Evolutionary conservation across 495 filamentous ascomycete genomes (phyloP).

Genomic region (Diplogelasinospora grovesii): DNA sequence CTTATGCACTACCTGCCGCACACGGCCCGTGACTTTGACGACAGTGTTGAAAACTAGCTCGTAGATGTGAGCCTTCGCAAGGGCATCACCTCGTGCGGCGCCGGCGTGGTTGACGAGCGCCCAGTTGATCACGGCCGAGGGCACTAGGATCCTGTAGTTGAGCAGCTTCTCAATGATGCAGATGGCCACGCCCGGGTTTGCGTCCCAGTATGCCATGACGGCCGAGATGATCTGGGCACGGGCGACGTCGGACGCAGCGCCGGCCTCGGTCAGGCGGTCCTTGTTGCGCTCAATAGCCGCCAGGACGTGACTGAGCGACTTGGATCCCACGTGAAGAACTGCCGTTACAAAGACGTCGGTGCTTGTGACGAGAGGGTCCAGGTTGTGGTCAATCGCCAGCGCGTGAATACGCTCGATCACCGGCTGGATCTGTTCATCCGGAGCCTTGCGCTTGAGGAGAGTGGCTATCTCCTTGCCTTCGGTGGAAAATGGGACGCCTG

Average conservation of each 20-base stretch:
- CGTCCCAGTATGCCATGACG: conserved; percentile 87
- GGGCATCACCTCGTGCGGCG: conserved; percentile 51
- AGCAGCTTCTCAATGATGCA: conserved; percentile 94
- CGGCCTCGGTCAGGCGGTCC: conserved; percentile 76
- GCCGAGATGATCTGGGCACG: conserved; percentile 82
- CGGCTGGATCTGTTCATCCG: conserved; percentile 72
- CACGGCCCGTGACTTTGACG: conserved; percentile 83
- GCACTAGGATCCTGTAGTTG: conserved; percentile 91
- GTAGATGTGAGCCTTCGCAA: conserved; percentile 69
- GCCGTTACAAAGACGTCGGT: conserved; percentile 90
- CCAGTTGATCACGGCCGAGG: conserved; percentile 81
- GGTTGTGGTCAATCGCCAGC: conserved; percentile 57
- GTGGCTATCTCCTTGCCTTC: conserved; percentile 73
- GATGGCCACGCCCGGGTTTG: conserved; percentile 88
- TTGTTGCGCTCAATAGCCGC: conserved; percentile 95
- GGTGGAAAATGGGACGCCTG: conserved; percentile 71
- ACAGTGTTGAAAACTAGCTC: conserved; percentile 87
- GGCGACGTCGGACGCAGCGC: conserved; percentile 61
- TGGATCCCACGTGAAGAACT: conserved; percentile 86
- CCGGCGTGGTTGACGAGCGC: conserved; percentile 54
- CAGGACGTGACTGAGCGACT: conserved; percentile 91
- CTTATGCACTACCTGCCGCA: conserved; percentile 71
- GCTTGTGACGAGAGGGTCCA: conserved; percentile 72
- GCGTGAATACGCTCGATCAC: conserved; percentile 71
- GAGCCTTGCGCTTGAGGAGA: conserved; percentile 74